A percentile compares a stretch with the other conserved stretches of the same genome.
These are phyloP conservation scores for Scutellaria barbata DNA, from an alignment of 257 asterid species.

Conservation along the genomic window DNA sequence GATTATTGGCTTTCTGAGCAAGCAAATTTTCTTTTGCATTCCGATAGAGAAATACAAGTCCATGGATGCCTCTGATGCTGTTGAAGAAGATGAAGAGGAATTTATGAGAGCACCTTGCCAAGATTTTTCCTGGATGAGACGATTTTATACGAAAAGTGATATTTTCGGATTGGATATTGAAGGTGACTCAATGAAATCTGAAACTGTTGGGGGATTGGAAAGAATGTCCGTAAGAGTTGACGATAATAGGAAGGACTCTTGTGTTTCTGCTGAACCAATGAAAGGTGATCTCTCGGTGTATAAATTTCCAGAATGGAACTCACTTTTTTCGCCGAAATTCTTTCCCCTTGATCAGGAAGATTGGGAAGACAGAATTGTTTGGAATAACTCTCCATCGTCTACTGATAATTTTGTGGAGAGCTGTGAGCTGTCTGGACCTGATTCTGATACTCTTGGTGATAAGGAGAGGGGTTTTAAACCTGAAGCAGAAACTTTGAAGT, in stretches of 20 bases:
- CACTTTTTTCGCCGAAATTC: conserved; percentile 52
- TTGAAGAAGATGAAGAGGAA: conserved; percentile 93
- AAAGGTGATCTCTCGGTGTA: conserved; percentile 47
- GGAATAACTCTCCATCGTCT: conserved; percentile 76
- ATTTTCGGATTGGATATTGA: conserved; percentile 43
- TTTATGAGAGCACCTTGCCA: conserved; percentile 69
- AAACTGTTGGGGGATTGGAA: conserved; percentile 46
- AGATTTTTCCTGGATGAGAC: conserved; percentile 63
- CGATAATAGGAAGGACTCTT: conserved; percentile 56
- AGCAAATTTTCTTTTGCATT: conserved; percentile 32
- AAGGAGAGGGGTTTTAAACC: conserved; percentile 46
- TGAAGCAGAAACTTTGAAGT: conserved; percentile 35
- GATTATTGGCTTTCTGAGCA: conserved; percentile 33
- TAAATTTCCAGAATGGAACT: conserved; percentile 51
- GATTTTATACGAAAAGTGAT: conserved; percentile 47
- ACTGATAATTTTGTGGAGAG: conserved; percentile 65
- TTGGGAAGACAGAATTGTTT: conserved; percentile 94
- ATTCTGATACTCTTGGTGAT: conserved; percentile 62
- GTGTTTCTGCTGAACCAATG: conserved; percentile 72
- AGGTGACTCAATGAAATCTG: conserved; percentile 51
- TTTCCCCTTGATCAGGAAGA: conserved; percentile 90
- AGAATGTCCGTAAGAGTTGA: conserved; percentile 43
- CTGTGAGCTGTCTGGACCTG: conserved; percentile 88
- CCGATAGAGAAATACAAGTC: conserved; percentile 69
- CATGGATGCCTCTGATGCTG: conserved; percentile 56